Conservation (phyloP, 345 rosid species). For the Acer negundo region DNA sequence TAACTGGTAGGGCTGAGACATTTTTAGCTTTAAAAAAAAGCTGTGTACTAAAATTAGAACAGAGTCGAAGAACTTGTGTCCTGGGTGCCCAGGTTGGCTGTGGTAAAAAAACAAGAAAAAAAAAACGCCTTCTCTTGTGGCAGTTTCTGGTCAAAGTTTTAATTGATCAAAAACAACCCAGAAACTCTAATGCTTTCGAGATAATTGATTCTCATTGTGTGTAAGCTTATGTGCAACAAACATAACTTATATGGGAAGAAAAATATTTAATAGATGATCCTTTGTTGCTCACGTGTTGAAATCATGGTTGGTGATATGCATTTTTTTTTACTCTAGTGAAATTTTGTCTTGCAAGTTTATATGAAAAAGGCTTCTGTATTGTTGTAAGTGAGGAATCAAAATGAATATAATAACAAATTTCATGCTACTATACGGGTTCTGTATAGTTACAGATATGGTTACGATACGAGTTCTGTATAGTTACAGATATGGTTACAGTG, state of each 20-base stretch:
- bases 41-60: constrained; percentile 51
- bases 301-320: too few species aligned
- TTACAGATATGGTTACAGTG: neutral
- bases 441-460: neutral
- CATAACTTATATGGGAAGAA: constrained; percentile 16
- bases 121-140: constrained; percentile 90
- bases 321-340: too few species aligned
- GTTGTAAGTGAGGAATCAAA: too few species aligned
- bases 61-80: constrained; percentile 39
- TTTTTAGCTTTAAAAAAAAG: constrained; percentile 34
- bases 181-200: constrained; percentile 27
- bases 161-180: constrained; percentile 22
- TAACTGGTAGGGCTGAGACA: constrained; percentile 30
- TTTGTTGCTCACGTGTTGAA: neutral
- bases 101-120: constrained; percentile 19
- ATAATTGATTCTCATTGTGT: constrained; percentile 31
- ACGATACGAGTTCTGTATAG: neutral
- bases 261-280: constrained; percentile 5
- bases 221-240: constrained; percentile 25
- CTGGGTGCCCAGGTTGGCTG: constrained; percentile 98
- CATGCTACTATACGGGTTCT: too few species aligned
- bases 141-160: constrained; percentile 61
- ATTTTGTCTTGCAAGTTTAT: too few species aligned
- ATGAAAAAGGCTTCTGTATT: too few species aligned
- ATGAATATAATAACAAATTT: too few species aligned